Conservation (phyloP, 2,329 filamentous ascomycete species). For the Trichoderma koningii region DNA sequence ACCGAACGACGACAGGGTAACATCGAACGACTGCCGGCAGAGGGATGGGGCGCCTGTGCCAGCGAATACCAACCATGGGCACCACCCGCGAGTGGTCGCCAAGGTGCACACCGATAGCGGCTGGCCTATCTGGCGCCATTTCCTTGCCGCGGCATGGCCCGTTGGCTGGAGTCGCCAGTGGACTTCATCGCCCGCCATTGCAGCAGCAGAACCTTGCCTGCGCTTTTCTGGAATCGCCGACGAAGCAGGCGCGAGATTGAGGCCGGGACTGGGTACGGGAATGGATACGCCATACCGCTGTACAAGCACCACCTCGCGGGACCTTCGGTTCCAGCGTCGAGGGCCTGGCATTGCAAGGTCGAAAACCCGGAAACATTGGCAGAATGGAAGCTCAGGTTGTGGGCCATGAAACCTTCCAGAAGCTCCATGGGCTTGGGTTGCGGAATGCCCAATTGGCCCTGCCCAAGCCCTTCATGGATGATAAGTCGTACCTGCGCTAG, state of each 20-base stretch:
- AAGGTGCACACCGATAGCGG: conserved; percentile 11
- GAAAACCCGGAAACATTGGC: conserved; percentile 22
- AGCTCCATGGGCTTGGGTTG: conserved; percentile 28
- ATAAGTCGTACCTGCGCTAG: conserved; percentile 30
- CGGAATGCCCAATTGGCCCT: conserved; percentile 27
- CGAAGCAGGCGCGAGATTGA: conserved; percentile 27
- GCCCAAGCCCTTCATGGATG: conserved; percentile 13
- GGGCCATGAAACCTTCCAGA: conserved; percentile 31
- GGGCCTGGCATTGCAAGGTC: conserved; percentile 15
- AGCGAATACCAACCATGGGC: conserved; percentile 14
- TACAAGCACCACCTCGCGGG: conserved; percentile 6
- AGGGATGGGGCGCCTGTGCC: conserved; percentile 13
- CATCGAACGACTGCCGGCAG: conserved; percentile 25
- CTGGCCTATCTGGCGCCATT: conserved; percentile 23
- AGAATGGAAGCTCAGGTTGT: conserved; percentile 19
- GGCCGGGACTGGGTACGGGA: conserved; percentile 22
- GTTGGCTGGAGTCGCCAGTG: not conserved
- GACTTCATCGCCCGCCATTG: not conserved
- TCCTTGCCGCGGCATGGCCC: conserved; percentile 15
- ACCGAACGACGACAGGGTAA: conserved; percentile 13
- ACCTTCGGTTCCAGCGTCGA: conserved; percentile 13
- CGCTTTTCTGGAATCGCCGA: conserved; percentile 18
- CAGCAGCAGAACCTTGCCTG: conserved; percentile 2
- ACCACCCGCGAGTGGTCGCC: conserved; percentile 3
- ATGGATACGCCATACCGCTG: conserved; percentile 24